Percentiles rank a stretch among this genome's conserved stretches.
phyloP scores from a whole-genome alignment of 768 basidiomycete species.

The Heimioporus sp. region DNA sequence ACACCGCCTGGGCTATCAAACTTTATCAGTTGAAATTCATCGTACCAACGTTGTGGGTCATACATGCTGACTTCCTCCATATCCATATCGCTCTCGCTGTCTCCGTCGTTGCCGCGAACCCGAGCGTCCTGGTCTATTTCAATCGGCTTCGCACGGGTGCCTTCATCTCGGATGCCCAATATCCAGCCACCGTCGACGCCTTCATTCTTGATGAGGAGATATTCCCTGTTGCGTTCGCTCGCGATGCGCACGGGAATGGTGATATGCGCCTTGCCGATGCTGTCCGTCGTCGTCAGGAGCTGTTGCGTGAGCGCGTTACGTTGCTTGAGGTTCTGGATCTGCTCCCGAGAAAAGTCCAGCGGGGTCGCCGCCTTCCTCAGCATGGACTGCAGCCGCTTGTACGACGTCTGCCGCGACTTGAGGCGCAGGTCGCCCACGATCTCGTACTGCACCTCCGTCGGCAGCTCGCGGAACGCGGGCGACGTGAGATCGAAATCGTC shows the following conservation, averaged over 20 bases:
- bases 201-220: constrained; percentile 92
- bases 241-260: constrained; percentile 93
- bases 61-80: constrained; percentile 85
- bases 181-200: constrained; percentile 90
- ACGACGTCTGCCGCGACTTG: constrained; percentile 92
- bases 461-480: constrained; percentile 85
- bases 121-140: constrained; percentile 69
- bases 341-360: constrained; percentile 94
- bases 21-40: constrained; percentile 7
- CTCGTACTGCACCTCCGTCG: constrained; percentile 97
- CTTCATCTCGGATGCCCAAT: constrained; percentile 85
- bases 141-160: constrained; percentile 83
- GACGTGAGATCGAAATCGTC: constrained; percentile 94
- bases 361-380: constrained; percentile 73
- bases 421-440: constrained; percentile 94
- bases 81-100: constrained; percentile 55
- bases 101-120: constrained; percentile 33
- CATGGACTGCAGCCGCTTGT: constrained; percentile 91
- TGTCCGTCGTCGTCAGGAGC: constrained; percentile 87
- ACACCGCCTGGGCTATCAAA: constrained; percentile 30
- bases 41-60: constrained; percentile 17
- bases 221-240: constrained; percentile 91
- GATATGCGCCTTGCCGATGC: constrained; percentile 85
- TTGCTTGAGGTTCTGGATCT: constrained; percentile 87
- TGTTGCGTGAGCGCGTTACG: constrained; percentile 92